Conservation (phyloP, 139 green algal species). For the Picochlorum sp. region DNA sequence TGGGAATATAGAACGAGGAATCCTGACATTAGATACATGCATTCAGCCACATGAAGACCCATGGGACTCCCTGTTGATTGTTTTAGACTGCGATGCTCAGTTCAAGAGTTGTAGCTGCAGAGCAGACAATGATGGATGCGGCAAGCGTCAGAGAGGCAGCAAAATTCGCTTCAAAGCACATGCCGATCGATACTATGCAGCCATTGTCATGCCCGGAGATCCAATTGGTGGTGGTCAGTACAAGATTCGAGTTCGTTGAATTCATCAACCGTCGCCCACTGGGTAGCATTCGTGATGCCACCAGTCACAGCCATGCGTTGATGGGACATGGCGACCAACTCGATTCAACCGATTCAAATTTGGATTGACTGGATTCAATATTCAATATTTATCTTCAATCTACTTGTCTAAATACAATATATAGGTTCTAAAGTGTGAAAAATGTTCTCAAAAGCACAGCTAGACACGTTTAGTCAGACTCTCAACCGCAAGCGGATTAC, state of each 20-base stretch:
- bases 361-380: too few relatives aligned
- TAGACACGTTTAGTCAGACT: background rate
- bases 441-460: background rate
- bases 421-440: too few relatives aligned
- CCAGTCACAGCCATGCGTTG: too few relatives aligned
- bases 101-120: background rate
- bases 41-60: background rate
- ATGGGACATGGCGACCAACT: too few relatives aligned
- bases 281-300: background rate
- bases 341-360: too few relatives aligned
- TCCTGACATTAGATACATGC: background rate
- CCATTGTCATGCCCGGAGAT: conserved; percentile 1
- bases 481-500: conserved; percentile 3
- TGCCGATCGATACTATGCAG: background rate
- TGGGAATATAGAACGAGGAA: too few relatives aligned
- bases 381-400: too few relatives aligned
- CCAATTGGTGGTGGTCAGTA: background rate
- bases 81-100: background rate
- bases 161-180: background rate
- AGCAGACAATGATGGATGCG: background rate
- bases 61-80: background rate
- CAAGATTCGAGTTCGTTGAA: background rate
- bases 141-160: background rate
- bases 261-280: background rate
- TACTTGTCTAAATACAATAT: too few relatives aligned